Percentiles rank a stretch among this genome's conserved stretches.
phyloP scores from a whole-genome alignment of 371 early-diverging fungal genomes.

The Mucor saturninus region DNA sequence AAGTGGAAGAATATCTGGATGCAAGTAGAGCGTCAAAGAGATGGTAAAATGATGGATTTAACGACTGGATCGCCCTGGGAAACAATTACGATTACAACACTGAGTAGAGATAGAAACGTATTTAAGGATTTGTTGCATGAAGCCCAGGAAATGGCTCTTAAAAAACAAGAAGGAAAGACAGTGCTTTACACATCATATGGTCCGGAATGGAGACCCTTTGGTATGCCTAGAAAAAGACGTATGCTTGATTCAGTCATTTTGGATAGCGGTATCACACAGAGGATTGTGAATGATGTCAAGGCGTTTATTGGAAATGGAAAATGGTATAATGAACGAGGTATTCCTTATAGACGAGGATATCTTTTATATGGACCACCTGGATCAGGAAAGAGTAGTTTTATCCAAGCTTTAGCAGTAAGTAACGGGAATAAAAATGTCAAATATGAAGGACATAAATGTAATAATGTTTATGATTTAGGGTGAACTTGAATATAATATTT shows the following conservation, averaged over 20 bases:
- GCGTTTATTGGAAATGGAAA: constrained; percentile 86
- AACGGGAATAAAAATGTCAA: not conserved
- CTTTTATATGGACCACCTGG: constrained; percentile 99
- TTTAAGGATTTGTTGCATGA: constrained; percentile 81
- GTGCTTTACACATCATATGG: constrained; percentile 95
- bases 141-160: constrained; percentile 82
- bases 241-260: constrained; percentile 88
- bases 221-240: constrained; percentile 86
- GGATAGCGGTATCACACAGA: constrained; percentile 75
- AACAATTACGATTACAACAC: constrained; percentile 91
- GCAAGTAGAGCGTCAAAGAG: constrained; percentile 84
- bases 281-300: constrained; percentile 83
- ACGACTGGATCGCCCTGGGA: constrained; percentile 93
- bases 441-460: not conserved
- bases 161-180: constrained; percentile 91
- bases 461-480: constrained; percentile 51
- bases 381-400: constrained; percentile 98
- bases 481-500: constrained; percentile 96
- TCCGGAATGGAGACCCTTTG: constrained; percentile 97
- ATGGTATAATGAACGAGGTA: constrained; percentile 96
- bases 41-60: constrained; percentile 88
- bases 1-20: constrained; percentile 86
- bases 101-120: constrained; percentile 78
- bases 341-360: constrained; percentile 98
- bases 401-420: constrained; percentile 92